Evolutionary conservation across 495 filamentous ascomycete species (phyloP).

Genomic region (Neurospora discreta): DNA sequence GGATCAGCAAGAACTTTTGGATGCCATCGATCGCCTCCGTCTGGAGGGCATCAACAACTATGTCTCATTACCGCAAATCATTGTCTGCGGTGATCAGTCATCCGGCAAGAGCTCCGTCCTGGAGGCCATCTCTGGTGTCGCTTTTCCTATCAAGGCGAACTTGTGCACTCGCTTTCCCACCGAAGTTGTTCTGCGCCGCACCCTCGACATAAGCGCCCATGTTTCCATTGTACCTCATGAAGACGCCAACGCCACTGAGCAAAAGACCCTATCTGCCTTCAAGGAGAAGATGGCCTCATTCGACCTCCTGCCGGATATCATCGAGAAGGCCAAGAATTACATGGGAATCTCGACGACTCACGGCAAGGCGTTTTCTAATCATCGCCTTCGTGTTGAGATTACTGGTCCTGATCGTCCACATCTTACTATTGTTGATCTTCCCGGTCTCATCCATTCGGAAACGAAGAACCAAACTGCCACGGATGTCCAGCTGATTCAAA

Average conservation of each 20-base stretch:
- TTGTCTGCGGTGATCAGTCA: constrained; percentile 61
- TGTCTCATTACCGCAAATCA: constrained; percentile 52
- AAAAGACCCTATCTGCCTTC: constrained; percentile 5
- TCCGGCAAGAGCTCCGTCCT: constrained; percentile 65
- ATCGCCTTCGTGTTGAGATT: constrained; percentile 61
- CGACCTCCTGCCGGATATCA: constrained; percentile 23
- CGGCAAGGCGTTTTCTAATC: constrained; percentile 43
- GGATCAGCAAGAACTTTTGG: constrained; percentile 36
- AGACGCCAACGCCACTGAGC: neutral
- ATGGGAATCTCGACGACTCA: constrained; percentile 38
- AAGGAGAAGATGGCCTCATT: constrained; percentile 22
- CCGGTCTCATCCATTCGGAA: constrained; percentile 47
- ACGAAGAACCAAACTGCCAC: constrained; percentile 36
- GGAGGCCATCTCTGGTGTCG: constrained; percentile 59
- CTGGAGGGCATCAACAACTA: constrained; percentile 41
- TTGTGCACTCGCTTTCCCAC: constrained; percentile 58
- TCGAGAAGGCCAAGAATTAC: constrained; percentile 36
- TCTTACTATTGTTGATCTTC: constrained; percentile 59
- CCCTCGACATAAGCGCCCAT: constrained; percentile 20
- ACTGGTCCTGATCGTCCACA: constrained; percentile 51
- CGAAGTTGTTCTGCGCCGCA: constrained; percentile 45
- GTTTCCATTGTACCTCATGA: constrained; percentile 34
- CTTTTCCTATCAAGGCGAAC: constrained; percentile 50
- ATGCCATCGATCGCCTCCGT: constrained; percentile 49
- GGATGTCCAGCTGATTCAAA: constrained; percentile 40